Conservation (phyloP, 805 yeast species). For the Sungouiozyma ichnusensis region DNA sequence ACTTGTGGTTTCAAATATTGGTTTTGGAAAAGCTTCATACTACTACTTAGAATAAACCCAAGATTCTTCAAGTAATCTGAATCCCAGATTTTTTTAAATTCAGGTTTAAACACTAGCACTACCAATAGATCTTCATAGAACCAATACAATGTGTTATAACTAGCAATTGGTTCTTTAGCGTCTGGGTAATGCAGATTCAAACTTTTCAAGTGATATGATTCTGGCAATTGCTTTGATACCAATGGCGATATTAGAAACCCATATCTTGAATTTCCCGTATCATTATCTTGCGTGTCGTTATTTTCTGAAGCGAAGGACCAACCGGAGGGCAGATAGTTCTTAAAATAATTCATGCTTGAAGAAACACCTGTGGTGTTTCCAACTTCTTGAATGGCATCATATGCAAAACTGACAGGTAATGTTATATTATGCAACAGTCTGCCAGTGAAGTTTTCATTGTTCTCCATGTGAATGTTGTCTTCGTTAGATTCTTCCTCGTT, state of each 20-base stretch:
- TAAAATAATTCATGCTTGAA: constrained; percentile 21
- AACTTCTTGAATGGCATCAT: constrained; percentile 28
- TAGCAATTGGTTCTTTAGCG: constrained; percentile 3
- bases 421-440: constrained; percentile 23
- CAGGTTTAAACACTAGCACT: constrained; percentile 16
- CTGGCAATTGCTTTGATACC: constrained; percentile 15
- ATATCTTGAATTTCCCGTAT: constrained; percentile 8
- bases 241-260: constrained; percentile 27
- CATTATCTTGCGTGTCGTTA: not conserved
- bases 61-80: constrained; percentile 20
- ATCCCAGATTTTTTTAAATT: constrained; percentile 22
- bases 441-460: constrained; percentile 5
- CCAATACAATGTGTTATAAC: constrained; percentile 23
- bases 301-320: not conserved
- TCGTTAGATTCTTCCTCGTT: constrained; percentile 4
- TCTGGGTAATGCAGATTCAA: constrained; percentile 13
- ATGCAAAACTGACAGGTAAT: constrained; percentile 25
- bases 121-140: constrained; percentile 20
- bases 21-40: constrained; percentile 16
- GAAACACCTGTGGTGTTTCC: constrained; percentile 27
- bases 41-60: constrained; percentile 13
- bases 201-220: constrained; percentile 15
- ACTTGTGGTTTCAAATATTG: constrained; percentile 3
- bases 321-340: constrained; percentile 22
- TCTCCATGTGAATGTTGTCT: constrained; percentile 1